Evolutionary conservation across 768 basidiomycete species (phyloP).

Genomic region (Macrocybe gigantea): DNA sequence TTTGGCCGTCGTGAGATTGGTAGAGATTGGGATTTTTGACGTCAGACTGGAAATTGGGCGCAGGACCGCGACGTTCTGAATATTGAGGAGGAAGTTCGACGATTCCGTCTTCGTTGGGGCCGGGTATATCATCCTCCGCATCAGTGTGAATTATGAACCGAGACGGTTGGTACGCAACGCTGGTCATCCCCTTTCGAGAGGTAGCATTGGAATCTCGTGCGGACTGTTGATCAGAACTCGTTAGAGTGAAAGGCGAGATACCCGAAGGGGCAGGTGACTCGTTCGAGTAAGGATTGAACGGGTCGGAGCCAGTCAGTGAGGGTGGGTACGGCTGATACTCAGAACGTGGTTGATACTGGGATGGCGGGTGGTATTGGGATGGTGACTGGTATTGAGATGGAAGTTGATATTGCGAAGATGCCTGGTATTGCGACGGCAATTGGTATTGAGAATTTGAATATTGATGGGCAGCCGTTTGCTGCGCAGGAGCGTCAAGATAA

Average conservation of each 20-base stretch:
- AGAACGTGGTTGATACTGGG: constrained; percentile 16
- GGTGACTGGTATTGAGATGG: constrained; percentile 8
- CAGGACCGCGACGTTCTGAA: constrained; percentile 38
- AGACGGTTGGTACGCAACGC: constrained; percentile 34
- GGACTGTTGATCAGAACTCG: constrained; percentile 12
- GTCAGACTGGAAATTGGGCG: too few relatives aligned
- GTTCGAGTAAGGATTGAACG: constrained; percentile 16
- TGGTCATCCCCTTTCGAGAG: constrained; percentile 19
- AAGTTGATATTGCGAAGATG: constrained; percentile 7
- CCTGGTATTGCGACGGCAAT: constrained; percentile 7
- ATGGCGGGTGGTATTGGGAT: constrained; percentile 10
- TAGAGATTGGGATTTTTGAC: too few relatives aligned
- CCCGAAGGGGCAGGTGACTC: constrained; percentile 12
- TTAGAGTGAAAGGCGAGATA: constrained; percentile 14
- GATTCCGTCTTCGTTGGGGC: constrained; percentile 40
- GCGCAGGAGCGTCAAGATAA: constrained; percentile 18
- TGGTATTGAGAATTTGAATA: constrained; percentile 6
- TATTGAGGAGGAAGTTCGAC: constrained; percentile 79
- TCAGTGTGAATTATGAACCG: constrained; percentile 68
- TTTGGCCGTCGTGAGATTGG: too few relatives aligned
- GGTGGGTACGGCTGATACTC: constrained; percentile 13
- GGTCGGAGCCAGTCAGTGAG: constrained; percentile 12
- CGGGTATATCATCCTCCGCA: constrained; percentile 47
- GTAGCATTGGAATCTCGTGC: constrained; percentile 6
- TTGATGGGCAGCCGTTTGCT: background rate